phyloP scores from a whole-genome alignment of 2,329 filamentous ascomycete species.

The Eurotiales sp. region DNA sequence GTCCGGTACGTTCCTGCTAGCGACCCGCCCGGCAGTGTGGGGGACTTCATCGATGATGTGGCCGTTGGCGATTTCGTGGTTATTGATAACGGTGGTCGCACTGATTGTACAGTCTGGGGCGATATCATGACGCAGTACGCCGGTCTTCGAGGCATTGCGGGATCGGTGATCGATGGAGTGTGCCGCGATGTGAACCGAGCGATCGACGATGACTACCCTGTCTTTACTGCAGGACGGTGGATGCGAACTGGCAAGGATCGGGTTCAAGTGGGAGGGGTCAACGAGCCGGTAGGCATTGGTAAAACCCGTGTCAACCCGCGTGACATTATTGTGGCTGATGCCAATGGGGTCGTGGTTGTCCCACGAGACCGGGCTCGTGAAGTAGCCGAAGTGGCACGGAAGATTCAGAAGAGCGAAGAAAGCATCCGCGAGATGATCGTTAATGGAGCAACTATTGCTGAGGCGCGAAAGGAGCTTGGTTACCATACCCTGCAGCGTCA shows the following conservation, averaged over 20 bases:
- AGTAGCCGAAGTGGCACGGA: neutral
- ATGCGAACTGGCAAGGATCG: constrained; percentile 33
- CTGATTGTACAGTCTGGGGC: constrained; percentile 34
- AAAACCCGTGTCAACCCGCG: constrained; percentile 11
- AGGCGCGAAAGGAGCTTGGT: neutral
- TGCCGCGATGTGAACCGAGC: constrained; percentile 31
- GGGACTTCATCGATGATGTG: constrained; percentile 32
- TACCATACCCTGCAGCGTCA: too few species aligned
- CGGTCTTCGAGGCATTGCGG: constrained; percentile 27
- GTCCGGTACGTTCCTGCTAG: constrained; percentile 33
- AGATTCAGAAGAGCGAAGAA: neutral
- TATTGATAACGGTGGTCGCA: constrained; percentile 33
- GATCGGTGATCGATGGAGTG: constrained; percentile 32
- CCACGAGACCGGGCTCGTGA: neutral
- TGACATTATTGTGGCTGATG: neutral
- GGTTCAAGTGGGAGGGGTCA: constrained; percentile 28
- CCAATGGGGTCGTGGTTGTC: neutral
- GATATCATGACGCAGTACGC: constrained; percentile 37
- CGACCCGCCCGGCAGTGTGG: too few species aligned
- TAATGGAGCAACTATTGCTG: neutral
- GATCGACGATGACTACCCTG: constrained; percentile 25
- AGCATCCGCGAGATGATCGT: neutral
- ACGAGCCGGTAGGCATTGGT: constrained; percentile 27
- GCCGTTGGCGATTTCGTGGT: constrained; percentile 28
- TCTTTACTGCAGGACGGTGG: constrained; percentile 31